Conservation (phyloP, 345 rosid genomes). For the Pistacia integerrima region DNA sequence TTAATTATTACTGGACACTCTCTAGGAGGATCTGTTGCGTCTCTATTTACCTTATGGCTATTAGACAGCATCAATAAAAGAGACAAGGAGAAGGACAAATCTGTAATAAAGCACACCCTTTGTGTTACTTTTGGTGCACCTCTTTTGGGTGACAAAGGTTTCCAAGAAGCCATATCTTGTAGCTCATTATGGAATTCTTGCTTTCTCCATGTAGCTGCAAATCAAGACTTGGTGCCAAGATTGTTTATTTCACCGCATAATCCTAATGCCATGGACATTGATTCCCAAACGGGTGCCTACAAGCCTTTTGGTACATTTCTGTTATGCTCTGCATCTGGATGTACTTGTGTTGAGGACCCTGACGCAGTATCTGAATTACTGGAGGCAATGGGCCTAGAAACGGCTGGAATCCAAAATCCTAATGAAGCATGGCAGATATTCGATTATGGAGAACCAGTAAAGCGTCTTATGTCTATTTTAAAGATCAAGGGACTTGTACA, state of each 20-base stretch:
- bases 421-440: conserved; percentile 11
- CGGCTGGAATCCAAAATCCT: conserved; percentile 11
- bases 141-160: conserved; percentile 39
- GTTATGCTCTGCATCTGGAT: conserved; percentile 37
- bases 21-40: conserved; percentile 72
- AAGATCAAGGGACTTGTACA: conserved; percentile 20
- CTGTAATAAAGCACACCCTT: conserved; percentile 34
- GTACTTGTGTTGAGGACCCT: conserved; percentile 52
- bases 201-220: conserved; percentile 55
- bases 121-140: conserved; percentile 82
- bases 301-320: conserved; percentile 65
- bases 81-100: neutral
- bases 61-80: conserved; percentile 31
- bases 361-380: conserved; percentile 37
- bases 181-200: conserved; percentile 45
- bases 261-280: conserved; percentile 3
- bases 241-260: conserved; percentile 8
- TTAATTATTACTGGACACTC: conserved; percentile 58
- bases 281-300: conserved; percentile 20
- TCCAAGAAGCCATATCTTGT: conserved; percentile 38
- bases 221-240: conserved; percentile 39
- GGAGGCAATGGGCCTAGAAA: conserved; percentile 12
- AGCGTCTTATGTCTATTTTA: conserved; percentile 11
- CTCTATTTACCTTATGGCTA: conserved; percentile 69
- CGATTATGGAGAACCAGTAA: conserved; percentile 23